Evolutionary conservation across 2,329 filamentous ascomycete genomes (phyloP).

Genomic region (Arthrocladium fulminans): DNA sequence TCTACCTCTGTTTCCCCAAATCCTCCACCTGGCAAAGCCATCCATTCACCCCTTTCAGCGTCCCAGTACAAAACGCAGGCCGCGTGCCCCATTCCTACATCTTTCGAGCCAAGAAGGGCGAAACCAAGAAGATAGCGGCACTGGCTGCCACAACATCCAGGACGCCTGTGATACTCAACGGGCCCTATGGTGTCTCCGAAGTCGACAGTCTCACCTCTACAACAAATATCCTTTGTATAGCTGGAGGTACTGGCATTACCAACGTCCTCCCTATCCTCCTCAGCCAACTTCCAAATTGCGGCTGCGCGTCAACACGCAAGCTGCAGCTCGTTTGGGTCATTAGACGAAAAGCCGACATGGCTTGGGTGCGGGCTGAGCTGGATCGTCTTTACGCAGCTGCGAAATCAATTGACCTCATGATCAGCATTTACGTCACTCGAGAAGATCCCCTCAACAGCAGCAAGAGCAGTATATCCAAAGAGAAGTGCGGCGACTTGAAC

Average conservation of each 20-base stretch:
- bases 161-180: conserved; percentile 52
- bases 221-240: conserved; percentile 45
- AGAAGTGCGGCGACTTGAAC: conserved; percentile 17
- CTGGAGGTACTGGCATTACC: conserved; percentile 52
- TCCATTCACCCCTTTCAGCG: conserved; percentile 57
- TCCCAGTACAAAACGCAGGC: conserved; percentile 33
- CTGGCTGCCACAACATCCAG: conserved; percentile 31
- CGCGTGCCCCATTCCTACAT: conserved; percentile 29
- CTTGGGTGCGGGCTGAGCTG: conserved; percentile 53
- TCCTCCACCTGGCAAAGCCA: conserved; percentile 63
- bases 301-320: conserved; percentile 29
- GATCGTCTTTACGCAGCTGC: conserved; percentile 38
- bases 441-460: conserved; percentile 27
- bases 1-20: conserved; percentile 60
- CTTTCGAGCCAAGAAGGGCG: conserved; percentile 38
- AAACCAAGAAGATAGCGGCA: conserved; percentile 48
- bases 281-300: conserved; percentile 24
- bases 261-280: conserved; percentile 48
- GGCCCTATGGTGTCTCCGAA: conserved; percentile 48
- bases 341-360: conserved; percentile 44
- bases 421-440: conserved; percentile 54
- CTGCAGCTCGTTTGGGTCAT: conserved; percentile 60
- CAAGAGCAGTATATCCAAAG: conserved; percentile 16
- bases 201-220: conserved; percentile 17
- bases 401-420: conserved; percentile 34